Base-by-base conservation (phyloP, 2,329 filamentous ascomycete genomes). In the Rasamsonia emersonii region DNA sequence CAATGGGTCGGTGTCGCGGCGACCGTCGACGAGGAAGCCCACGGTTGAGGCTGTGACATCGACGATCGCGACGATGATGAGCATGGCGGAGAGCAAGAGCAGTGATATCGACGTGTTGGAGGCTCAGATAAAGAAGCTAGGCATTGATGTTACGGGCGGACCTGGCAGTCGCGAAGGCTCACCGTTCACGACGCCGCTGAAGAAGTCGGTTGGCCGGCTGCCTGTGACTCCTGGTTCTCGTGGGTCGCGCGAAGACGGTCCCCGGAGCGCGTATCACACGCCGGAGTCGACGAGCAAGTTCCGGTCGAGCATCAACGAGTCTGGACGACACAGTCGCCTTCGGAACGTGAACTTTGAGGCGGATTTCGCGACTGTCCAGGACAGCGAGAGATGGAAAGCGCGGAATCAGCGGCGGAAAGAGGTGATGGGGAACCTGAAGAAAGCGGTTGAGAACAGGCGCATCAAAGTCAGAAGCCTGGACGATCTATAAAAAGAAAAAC, bases 11-110 rank as follows among this genome's bases (percentile, higher is more conserved):
- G 38, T 28, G 16, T 49, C 24, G 42, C 39, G 37, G 35, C 33
- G 32, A 39, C 38, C 24, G 47, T 32, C 43, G 65, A 43, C 70
- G 19, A 67, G 70, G 30, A 73, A 79, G 4, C 91, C 91, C 0
- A 95, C 88, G 0, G 84, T 95, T 7, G 91, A 95, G 47, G 85
- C 86, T 0, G 84, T 98, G 13, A 80, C 88, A 45, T 84, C 83
- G 38, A 98, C 91, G 1, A 93, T 98, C 43, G 69, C 70, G 36
- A 94, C 91, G 52, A 88, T 98, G 82, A 95, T 88, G 19, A 74
- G 69, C 38, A 89, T 95, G 80, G 83, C 83, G 0, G 85, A 96
- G 66, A 85, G 86, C 62, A 83, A 85, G 53, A 91, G 83, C 51
- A 84, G 81, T 36, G 89, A 96, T 47, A 78, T 98, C 32, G 86